Evolutionary conservation across 768 basidiomycete species (phyloP).

Genomic region (Leccinellum rugosiceps): DNA sequence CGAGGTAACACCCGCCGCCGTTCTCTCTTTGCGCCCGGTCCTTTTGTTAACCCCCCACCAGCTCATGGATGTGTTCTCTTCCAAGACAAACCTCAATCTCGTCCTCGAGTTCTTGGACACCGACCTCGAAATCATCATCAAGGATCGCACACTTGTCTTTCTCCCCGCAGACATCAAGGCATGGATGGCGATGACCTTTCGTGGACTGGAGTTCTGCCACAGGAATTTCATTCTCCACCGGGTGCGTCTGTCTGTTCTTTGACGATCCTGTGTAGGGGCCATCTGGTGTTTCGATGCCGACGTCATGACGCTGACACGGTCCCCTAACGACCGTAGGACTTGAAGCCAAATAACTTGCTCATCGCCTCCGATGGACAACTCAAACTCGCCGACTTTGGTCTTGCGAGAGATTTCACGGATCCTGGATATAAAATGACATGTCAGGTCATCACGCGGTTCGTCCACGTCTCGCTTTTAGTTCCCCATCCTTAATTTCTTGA

Average conservation of each 20-base stretch:
- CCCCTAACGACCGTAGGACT: conserved; percentile 55
- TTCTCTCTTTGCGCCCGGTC: neutral
- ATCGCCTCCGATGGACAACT: conserved; percentile 87
- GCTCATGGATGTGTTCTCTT: conserved; percentile 96
- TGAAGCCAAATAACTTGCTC: conserved; percentile 98
- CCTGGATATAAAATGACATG: conserved; percentile 96
- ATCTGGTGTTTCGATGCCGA: conserved; percentile 1
- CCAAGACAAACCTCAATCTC: conserved; percentile 93
- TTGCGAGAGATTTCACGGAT: conserved; percentile 94
- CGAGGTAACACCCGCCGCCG: conserved; percentile 58
- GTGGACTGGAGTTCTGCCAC: conserved; percentile 98
- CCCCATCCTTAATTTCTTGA: neutral
- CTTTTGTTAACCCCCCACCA: conserved; percentile 29
- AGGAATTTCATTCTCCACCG: conserved; percentile 91
- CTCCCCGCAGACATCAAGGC: conserved; percentile 95
- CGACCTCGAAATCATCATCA: conserved; percentile 96
- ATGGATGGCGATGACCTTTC: conserved; percentile 98
- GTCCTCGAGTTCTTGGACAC: conserved; percentile 96
- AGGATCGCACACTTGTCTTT: conserved; percentile 89
- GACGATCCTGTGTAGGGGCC: conserved; percentile 10
- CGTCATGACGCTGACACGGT: conserved; percentile 11
- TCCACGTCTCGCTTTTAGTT: conserved; percentile 8
- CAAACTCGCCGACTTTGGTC: conserved; percentile 98
- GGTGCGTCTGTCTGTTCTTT: conserved; percentile 43
- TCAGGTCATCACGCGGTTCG: conserved; percentile 94